Conservation (phyloP, 257 asterid species). For the Solanum sitiens region DNA sequence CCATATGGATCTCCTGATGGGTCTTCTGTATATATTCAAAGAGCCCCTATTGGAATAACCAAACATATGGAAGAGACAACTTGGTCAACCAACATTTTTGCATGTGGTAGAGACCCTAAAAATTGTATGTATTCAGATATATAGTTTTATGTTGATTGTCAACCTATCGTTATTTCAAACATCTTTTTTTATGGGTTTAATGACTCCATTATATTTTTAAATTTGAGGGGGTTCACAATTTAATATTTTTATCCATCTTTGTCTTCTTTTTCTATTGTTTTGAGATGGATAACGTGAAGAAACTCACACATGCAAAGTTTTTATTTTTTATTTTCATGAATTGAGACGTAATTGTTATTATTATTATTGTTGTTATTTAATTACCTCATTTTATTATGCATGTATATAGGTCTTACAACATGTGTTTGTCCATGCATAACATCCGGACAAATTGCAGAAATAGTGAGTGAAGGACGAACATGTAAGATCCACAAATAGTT, state of each 20-base stretch:
- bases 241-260: background rate
- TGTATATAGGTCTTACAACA: constrained; percentile 8
- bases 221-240: background rate
- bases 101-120: constrained; percentile 2
- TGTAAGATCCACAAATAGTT: constrained; percentile 7
- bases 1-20: background rate
- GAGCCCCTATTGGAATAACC: background rate
- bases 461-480: constrained; percentile 18
- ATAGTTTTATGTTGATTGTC: background rate
- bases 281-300: background rate
- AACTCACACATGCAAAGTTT: background rate
- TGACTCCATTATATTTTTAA: background rate
- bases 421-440: constrained; percentile 16
- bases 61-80: constrained; percentile 2
- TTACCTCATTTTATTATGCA: background rate
- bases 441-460: constrained; percentile 17
- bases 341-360: background rate
- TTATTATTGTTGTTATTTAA: background rate
- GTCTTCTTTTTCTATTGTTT: background rate
- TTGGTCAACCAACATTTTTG: constrained; percentile 13
- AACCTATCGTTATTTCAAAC: background rate
- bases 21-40: background rate
- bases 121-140: background rate
- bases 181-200: background rate
- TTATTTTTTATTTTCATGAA: background rate